Percentiles rank a stretch among this genome's conserved stretches.
These are phyloP conservation scores for Rhododendron molle DNA, from an alignment of 148 eudicot genomes.

Conservation along the genomic window DNA sequence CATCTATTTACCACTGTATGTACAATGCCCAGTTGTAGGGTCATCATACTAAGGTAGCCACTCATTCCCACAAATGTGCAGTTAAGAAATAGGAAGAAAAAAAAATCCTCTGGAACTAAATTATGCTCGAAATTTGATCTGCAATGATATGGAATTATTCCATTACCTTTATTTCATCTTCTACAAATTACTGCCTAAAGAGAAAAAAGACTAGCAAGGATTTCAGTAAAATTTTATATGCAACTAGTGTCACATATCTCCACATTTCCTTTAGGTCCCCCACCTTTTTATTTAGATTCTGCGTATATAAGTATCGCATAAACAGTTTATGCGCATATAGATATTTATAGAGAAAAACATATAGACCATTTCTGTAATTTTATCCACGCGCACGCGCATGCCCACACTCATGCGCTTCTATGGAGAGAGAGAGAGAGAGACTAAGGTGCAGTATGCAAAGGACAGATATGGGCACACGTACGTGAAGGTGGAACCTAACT, in stretches of 20 bases:
- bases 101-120: not conserved
- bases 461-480: not conserved
- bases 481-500: constrained; percentile 14
- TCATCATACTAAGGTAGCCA: too few relatives aligned
- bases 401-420: not conserved
- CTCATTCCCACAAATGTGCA: not conserved
- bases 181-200: not conserved
- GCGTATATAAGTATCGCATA: not conserved
- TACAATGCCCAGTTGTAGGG: too few relatives aligned
- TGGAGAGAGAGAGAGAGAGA: not conserved
- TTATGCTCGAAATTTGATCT: not conserved
- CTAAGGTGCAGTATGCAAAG: not conserved
- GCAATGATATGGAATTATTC: not conserved
- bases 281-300: not conserved
- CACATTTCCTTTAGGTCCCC: too few relatives aligned
- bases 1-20: too few relatives aligned
- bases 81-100: not conserved
- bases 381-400: not conserved
- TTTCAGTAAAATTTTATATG: too few relatives aligned
- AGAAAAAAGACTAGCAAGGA: too few relatives aligned
- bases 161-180: not conserved
- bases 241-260: too few relatives aligned
- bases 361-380: not conserved
- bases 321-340: not conserved
- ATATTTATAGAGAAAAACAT: too few relatives aligned